Conservation (phyloP, 495 filamentous ascomycete species). For the Xylaria sp. region DNA sequence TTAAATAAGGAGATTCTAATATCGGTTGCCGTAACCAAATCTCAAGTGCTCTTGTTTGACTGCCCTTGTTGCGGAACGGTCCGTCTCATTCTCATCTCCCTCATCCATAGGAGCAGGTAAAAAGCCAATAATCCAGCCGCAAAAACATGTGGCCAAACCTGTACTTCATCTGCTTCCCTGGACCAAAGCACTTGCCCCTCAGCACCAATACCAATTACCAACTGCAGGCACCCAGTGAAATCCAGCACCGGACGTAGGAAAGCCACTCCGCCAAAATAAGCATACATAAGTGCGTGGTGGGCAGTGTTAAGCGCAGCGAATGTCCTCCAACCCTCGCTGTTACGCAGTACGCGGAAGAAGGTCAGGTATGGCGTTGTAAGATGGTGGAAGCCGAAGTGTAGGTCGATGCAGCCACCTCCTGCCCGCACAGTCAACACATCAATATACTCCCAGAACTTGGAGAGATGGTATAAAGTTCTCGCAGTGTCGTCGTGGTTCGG, state of each 20-base stretch:
- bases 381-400: slow-evolving; percentile 1
- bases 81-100: background rate
- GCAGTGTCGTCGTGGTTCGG: background rate
- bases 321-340: background rate
- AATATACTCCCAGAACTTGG: slow-evolving; percentile 3
- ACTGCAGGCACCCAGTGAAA: background rate
- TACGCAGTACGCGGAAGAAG: background rate
- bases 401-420: background rate
- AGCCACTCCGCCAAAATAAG: background rate
- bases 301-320: background rate
- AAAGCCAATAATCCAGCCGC: background rate
- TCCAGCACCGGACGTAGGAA: background rate
- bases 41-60: background rate
- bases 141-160: background rate
- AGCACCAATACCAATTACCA: background rate
- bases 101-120: background rate
- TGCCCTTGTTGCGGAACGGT: background rate
- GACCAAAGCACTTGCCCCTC: background rate
- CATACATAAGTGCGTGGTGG: background rate
- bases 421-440: background rate
- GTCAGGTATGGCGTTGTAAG: background rate
- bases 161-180: background rate
- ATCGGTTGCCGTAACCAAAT: background rate
- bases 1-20: background rate
- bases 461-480: background rate